phyloP scores from a whole-genome alignment of 1,284 basidiomycete genomes.

The Phlebopus sp. region DNA sequence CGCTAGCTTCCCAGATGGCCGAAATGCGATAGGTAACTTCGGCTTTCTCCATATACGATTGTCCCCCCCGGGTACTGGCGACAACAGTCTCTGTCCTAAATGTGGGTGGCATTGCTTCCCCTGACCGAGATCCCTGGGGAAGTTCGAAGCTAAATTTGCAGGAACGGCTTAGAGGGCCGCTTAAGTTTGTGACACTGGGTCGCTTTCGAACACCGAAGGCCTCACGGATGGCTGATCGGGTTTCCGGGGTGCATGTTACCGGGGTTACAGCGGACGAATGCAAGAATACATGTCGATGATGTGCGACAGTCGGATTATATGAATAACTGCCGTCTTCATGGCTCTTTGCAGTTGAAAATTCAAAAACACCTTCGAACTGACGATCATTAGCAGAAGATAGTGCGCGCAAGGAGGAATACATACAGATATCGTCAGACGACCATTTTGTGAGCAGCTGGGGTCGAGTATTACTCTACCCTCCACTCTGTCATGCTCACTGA shows the following conservation, averaged over 20 bases:
- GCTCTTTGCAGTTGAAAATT: slow-evolving; percentile 40
- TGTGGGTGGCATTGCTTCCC: slow-evolving; percentile 61
- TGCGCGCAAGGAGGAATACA: slow-evolving; percentile 18
- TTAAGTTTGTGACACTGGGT: slow-evolving; percentile 41
- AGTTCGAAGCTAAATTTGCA: slow-evolving; percentile 60
- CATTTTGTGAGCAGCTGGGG: slow-evolving; percentile 45
- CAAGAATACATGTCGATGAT: slow-evolving; percentile 55
- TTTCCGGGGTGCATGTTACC: slow-evolving; percentile 42
- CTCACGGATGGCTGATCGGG: slow-evolving; percentile 50
- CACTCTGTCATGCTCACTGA: slow-evolving; percentile 57
- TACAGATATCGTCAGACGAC: slow-evolving; percentile 59
- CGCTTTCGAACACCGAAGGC: slow-evolving; percentile 44
- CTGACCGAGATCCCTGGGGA: slow-evolving; percentile 44
- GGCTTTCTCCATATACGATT: slow-evolving; percentile 40
- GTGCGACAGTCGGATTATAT: slow-evolving; percentile 24
- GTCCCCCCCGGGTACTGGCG: slow-evolving; percentile 27
- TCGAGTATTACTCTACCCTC: slow-evolving; percentile 57
- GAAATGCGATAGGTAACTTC: slow-evolving; percentile 54
- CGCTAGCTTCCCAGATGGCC: slow-evolving; percentile 57
- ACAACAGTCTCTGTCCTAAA: slow-evolving; percentile 39
- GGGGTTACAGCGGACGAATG: slow-evolving; percentile 46
- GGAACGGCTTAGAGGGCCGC: slow-evolving; percentile 34
- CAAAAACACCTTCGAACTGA: slow-evolving; percentile 63
- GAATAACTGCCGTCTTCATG: slow-evolving; percentile 25
- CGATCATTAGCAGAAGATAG: slow-evolving; percentile 4